These are phyloP conservation scores for Penicillium steckii DNA, from an alignment of 495 filamentous ascomycete genomes.

Conservation along the genomic window DNA sequence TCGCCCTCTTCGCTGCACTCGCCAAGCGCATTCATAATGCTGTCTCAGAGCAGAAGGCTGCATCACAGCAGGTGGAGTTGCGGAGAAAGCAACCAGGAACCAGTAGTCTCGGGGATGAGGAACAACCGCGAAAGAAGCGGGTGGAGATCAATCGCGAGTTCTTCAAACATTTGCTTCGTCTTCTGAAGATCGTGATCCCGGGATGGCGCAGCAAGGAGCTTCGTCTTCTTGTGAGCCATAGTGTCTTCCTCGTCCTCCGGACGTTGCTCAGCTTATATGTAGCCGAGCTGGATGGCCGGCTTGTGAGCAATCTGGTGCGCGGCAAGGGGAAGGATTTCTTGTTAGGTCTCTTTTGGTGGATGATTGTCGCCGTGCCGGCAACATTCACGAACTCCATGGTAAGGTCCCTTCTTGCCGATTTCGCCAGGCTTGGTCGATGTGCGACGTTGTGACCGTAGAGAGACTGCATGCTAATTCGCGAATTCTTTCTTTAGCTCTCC, in stretches of 20 bases:
- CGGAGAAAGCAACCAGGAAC: conserved; percentile 53
- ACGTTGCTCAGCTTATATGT: conserved; percentile 94
- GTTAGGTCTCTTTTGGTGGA: conserved; percentile 93
- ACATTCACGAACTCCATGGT: conserved; percentile 99
- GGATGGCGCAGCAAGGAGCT: conserved; percentile 88
- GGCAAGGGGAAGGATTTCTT: conserved; percentile 92
- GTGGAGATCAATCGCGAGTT: conserved; percentile 95
- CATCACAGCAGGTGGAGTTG: conserved; percentile 69
- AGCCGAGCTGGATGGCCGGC: conserved; percentile 87
- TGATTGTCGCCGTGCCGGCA: conserved; percentile 94
- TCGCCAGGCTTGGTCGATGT: not conserved
- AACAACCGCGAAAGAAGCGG: conserved; percentile 64
- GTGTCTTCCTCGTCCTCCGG: conserved; percentile 80
- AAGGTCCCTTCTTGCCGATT: conserved; percentile 26
- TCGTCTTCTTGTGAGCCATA: conserved; percentile 79
- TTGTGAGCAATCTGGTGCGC: conserved; percentile 87
- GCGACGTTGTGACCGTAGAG: conserved; percentile 17
- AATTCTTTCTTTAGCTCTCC: conserved; percentile 61
- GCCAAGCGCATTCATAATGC: conserved; percentile 88
- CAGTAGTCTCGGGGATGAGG: conserved; percentile 46
- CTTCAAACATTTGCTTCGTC: conserved; percentile 76
- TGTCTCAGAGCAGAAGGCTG: conserved; percentile 88
- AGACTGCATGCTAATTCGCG: conserved; percentile 7
- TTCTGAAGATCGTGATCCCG: conserved; percentile 86
- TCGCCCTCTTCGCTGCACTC: conserved; percentile 86